These are phyloP conservation scores for Fraxinus sp. DNA, from an alignment of 305 asterid genomes.

Conservation along the genomic window DNA sequence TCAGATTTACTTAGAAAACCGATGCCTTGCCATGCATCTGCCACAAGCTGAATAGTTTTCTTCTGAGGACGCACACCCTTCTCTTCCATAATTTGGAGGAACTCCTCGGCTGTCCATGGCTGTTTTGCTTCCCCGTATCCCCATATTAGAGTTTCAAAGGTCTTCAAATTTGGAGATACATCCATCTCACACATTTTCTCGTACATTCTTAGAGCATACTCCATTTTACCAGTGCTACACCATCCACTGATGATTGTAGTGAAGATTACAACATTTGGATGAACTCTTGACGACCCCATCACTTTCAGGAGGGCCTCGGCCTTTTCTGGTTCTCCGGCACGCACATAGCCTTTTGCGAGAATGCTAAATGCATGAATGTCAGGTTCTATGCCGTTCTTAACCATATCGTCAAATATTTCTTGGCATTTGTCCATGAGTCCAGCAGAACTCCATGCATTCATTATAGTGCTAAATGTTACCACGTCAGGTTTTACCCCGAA, in stretches of 20 bases:
- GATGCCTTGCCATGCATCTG: slow-evolving; percentile 84
- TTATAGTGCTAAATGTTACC: slow-evolving; percentile 82
- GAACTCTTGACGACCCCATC: slow-evolving; percentile 52
- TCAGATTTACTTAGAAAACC: slow-evolving; percentile 65
- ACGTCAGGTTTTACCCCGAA: slow-evolving; percentile 84
- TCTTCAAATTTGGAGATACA: slow-evolving; percentile 66
- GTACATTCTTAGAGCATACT: slow-evolving; percentile 50
- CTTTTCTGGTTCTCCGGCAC: slow-evolving; percentile 69
- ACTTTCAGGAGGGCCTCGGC: slow-evolving; percentile 62
- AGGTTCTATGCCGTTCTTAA: slow-evolving; percentile 66
- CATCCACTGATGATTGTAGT: slow-evolving; percentile 94
- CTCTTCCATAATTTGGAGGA: slow-evolving; percentile 60
- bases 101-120: slow-evolving; percentile 84
- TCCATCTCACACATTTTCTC: slow-evolving; percentile 64
- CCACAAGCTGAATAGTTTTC: slow-evolving; percentile 69
- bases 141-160: slow-evolving; percentile 88
- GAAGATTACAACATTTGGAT: slow-evolving; percentile 79
- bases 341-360: slow-evolving; percentile 88
- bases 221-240: slow-evolving; percentile 88
- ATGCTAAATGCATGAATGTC: slow-evolving; percentile 81
- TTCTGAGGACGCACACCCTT: slow-evolving; percentile 50
- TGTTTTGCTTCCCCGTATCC: slow-evolving; percentile 90
- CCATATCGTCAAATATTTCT: slow-evolving; percentile 74
- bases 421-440: slow-evolving; percentile 82
- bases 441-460: slow-evolving; percentile 88